Evolutionary conservation across 805 yeast species (phyloP).

Genomic region (Cephaloascus albidus): DNA sequence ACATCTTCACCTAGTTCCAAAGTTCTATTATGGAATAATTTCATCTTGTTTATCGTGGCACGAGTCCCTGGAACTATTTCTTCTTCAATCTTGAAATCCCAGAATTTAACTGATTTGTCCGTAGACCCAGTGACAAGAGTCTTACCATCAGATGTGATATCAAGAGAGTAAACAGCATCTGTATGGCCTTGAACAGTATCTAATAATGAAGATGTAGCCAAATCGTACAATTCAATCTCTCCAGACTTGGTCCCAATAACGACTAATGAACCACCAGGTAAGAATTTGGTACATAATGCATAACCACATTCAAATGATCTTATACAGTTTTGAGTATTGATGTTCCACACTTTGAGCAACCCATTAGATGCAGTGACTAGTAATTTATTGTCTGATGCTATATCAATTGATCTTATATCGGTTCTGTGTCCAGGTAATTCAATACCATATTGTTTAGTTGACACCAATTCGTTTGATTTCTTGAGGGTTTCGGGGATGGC

Average conservation of each 20-base stretch:
- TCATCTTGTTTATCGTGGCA: constrained; percentile 40
- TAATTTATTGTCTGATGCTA: constrained; percentile 72
- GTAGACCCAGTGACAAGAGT: constrained; percentile 87
- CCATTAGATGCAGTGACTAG: constrained; percentile 91
- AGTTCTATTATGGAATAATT: constrained; percentile 65
- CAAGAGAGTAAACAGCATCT: constrained; percentile 86
- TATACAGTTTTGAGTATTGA: constrained; percentile 61
- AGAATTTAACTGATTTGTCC: constrained; percentile 81
- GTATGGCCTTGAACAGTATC: constrained; percentile 72
- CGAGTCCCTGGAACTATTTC: constrained; percentile 66
- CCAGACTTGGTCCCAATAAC: constrained; percentile 89
- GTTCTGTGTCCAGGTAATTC: constrained; percentile 84
- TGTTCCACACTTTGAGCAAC: constrained; percentile 80
- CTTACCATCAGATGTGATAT: constrained; percentile 78
- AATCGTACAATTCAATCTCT: constrained; percentile 72
- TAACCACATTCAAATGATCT: constrained; percentile 88
- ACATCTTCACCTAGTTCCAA: constrained; percentile 84
- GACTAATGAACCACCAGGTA: constrained; percentile 87
- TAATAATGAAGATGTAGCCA: constrained; percentile 70
- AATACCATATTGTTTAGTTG: constrained; percentile 42
- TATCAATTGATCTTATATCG: constrained; percentile 76
- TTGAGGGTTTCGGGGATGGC: constrained; percentile 46
- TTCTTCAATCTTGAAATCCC: constrained; percentile 69
- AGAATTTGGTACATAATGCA: constrained; percentile 66
- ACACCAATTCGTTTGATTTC: constrained; percentile 35